phyloP scores from a whole-genome alignment of 1,139 yeast species.

The Arxiozyma slooffiae region DNA sequence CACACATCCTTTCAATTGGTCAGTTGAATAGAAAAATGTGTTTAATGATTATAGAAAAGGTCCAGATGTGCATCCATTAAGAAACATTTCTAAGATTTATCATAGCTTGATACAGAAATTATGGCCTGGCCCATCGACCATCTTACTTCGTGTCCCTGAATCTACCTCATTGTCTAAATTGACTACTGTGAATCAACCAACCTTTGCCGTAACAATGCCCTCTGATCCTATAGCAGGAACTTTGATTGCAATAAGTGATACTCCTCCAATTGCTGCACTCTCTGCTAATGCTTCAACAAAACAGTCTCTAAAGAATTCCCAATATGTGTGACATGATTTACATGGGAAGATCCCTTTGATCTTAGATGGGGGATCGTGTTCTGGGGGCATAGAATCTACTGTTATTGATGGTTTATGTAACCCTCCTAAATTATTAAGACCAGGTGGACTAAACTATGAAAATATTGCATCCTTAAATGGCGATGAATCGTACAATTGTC shows the following conservation, averaged over 20 bases:
- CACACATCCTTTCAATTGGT: constrained; percentile 70
- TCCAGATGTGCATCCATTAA: constrained; percentile 11
- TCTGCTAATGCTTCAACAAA: constrained; percentile 93
- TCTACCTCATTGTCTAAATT: constrained; percentile 48
- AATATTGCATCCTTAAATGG: constrained; percentile 61
- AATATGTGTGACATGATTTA: constrained; percentile 73
- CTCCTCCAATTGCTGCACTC: constrained; percentile 95
- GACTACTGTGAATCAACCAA: constrained; percentile 79
- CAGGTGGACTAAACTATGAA: constrained; percentile 86
- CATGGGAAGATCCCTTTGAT: constrained; percentile 74
- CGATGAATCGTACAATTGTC: constrained; percentile 48
- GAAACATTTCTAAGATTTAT: constrained; percentile 58
- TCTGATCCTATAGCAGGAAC: constrained; percentile 84
- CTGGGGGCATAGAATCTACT: constrained; percentile 90
- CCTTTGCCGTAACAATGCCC: constrained; percentile 89
- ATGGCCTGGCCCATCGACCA: constrained; percentile 97
- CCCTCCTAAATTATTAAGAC: constrained; percentile 85
- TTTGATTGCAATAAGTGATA: constrained; percentile 71
- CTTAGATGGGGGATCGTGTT: constrained; percentile 80
- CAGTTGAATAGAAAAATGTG: constrained; percentile 54
- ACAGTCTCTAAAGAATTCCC: constrained; percentile 86
- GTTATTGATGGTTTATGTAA: constrained; percentile 78
- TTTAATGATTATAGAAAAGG: constrained; percentile 23
- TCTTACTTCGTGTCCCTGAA: constrained; percentile 56
- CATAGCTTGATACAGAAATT: constrained; percentile 49